Conservation (phyloP, 2,329 filamentous ascomycete species). For the Penicillium sp. region DNA sequence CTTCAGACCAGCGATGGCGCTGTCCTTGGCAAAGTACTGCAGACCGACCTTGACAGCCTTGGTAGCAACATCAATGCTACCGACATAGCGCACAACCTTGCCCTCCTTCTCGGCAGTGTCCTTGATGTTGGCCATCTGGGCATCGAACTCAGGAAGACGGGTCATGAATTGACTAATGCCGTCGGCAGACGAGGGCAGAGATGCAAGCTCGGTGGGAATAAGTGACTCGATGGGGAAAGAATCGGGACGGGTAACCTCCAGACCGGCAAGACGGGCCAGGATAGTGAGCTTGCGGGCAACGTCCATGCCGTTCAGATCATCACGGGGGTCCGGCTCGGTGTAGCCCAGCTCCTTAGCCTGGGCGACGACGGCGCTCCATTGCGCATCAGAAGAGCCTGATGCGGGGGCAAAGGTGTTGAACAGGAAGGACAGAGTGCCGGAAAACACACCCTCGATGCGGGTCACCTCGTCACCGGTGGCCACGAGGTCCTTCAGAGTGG, state of each 20-base stretch:
- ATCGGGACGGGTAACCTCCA: conserved; percentile 76
- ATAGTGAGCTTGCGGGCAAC: conserved; percentile 97
- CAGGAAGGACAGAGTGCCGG: conserved; percentile 94
- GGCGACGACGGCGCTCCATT: conserved; percentile 86
- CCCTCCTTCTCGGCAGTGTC: conserved; percentile 77
- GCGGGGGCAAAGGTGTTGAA: conserved; percentile 96
- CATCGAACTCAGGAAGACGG: conserved; percentile 75
- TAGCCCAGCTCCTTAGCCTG: conserved; percentile 92
- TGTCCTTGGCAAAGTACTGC: conserved; percentile 80
- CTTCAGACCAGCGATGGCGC: conserved; percentile 90
- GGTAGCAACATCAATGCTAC: conserved; percentile 79
- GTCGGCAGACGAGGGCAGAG: conserved; percentile 53
- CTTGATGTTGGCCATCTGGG: conserved; percentile 86
- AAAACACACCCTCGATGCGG: conserved; percentile 95
- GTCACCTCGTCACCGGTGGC: conserved; percentile 88
- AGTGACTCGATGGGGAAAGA: conserved; percentile 91
- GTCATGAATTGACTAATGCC: conserved; percentile 79
- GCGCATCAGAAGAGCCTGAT: conserved; percentile 57
- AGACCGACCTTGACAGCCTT: conserved; percentile 87
- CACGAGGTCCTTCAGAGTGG: conserved; percentile 88
- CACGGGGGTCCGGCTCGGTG: conserved; percentile 81
- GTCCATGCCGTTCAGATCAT: conserved; percentile 82
- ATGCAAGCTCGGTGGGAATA: conserved; percentile 83
- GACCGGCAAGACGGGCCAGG: conserved; percentile 76
- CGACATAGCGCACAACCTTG: conserved; percentile 91